Evolutionary conservation across 805 yeast species (phyloP).

Genomic region (Schwanniomyces vanrijiae): DNA sequence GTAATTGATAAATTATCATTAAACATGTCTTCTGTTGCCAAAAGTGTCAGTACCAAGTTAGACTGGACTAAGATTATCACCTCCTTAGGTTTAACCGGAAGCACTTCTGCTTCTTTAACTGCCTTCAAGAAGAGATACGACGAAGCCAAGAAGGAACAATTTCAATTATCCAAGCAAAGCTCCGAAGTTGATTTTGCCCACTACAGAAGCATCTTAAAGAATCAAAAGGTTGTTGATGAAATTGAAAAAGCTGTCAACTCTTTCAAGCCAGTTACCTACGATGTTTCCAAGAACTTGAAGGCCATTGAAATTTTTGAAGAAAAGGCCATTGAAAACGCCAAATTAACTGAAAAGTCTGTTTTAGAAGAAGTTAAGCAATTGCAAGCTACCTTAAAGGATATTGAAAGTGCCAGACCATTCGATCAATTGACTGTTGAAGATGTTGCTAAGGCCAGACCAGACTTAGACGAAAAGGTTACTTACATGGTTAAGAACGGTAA

Average conservation of each 20-base stretch:
- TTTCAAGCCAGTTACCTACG: conserved; percentile 83
- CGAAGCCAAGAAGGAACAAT: conserved; percentile 85
- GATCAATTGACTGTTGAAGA: conserved; percentile 96
- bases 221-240: conserved; percentile 74
- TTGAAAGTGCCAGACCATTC: conserved; percentile 96
- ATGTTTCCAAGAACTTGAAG: conserved; percentile 85
- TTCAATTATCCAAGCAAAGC: conserved; percentile 69
- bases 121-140: conserved; percentile 98
- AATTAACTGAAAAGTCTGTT: conserved; percentile 87
- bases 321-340: conserved; percentile 94
- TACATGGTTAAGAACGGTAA: conserved; percentile 95
- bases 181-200: conserved; percentile 76
- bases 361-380: conserved; percentile 81
- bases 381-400: conserved; percentile 85
- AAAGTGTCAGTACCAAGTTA: conserved; percentile 77
- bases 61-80: conserved; percentile 94
- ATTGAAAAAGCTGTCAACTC: conserved; percentile 72
- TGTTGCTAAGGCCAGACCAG: conserved; percentile 93
- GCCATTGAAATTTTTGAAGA: conserved; percentile 91
- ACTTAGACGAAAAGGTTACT: conserved; percentile 91
- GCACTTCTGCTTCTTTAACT: conserved; percentile 83
- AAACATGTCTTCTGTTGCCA: conserved; percentile 44
- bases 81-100: conserved; percentile 87
- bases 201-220: conserved; percentile 80
- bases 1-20: conserved; percentile 1